Conservation (phyloP, 352 stramenopile genomes). For the Phytophthora niederhauseri region DNA sequence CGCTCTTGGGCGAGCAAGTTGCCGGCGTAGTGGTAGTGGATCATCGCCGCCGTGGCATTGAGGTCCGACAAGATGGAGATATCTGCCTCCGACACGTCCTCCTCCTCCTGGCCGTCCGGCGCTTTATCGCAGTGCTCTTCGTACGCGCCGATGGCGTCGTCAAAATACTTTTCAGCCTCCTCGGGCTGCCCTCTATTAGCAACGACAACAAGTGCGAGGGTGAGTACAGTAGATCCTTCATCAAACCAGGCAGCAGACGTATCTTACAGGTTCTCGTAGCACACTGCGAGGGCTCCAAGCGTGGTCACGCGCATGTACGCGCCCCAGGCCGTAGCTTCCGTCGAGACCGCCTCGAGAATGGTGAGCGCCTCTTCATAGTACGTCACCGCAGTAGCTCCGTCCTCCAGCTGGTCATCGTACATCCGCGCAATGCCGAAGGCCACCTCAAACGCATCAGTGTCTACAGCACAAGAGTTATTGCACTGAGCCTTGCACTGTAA, state of each 20-base stretch:
- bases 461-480: conserved; percentile 1
- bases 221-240: background rate
- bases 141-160: conserved; percentile 32
- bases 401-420: conserved; percentile 31
- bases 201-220: background rate
- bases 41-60: conserved; percentile 35
- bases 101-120: conserved; percentile 7
- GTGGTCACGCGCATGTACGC: conserved; percentile 34
- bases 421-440: conserved; percentile 36
- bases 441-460: conserved; percentile 24
- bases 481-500: background rate
- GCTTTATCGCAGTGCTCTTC: conserved; percentile 35
- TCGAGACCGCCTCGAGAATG: conserved; percentile 24
- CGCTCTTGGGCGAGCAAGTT: conserved; percentile 29
- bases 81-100: conserved; percentile 15
- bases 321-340: conserved; percentile 19
- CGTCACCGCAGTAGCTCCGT: conserved; percentile 20
- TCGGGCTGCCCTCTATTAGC: conserved; percentile 17
- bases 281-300: conserved; percentile 33
- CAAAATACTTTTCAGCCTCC: conserved; percentile 30
- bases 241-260: background rate
- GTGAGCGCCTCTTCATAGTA: conserved; percentile 33
- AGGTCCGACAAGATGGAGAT: conserved; percentile 25
- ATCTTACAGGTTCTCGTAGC: conserved; percentile 33
- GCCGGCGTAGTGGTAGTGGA: conserved; percentile 37